These are phyloP conservation scores for Toxoplasma gondii DNA, from an alignment of 169 alveolate genomes.

Conservation along the genomic window DNA sequence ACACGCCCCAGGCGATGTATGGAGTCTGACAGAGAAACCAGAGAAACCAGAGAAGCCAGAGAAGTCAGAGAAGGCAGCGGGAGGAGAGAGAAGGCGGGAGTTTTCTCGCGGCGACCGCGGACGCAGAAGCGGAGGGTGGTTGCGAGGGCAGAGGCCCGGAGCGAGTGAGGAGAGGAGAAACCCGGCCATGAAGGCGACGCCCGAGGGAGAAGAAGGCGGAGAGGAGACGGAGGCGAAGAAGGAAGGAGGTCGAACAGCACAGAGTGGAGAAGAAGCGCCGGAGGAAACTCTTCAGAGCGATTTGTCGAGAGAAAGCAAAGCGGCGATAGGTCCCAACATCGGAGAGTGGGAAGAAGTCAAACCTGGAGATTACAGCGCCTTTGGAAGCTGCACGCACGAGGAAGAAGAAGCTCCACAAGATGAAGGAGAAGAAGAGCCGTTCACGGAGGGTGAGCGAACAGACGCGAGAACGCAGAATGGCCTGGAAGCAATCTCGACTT, in stretches of 20 bases:
- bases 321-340: neutral
- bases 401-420: conserved; percentile 7
- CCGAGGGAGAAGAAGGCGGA: neutral
- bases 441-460: neutral
- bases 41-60: neutral
- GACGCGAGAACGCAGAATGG: neutral
- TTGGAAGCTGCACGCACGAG: neutral
- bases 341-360: conserved; percentile 27
- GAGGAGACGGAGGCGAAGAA: neutral
- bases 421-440: neutral
- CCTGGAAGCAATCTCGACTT: too few species aligned
- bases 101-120: too few species aligned
- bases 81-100: neutral
- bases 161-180: neutral
- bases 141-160: neutral
- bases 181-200: neutral
- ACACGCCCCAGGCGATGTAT: neutral
- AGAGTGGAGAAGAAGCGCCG: neutral
- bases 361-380: conserved; percentile 34
- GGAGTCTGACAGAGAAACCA: neutral
- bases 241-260: neutral
- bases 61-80: neutral
- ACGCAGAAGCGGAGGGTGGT: too few species aligned
- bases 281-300: neutral
- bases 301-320: neutral